Base-by-base conservation (phyloP, 257 asterid species). In the Salvia hispanica region DNA sequence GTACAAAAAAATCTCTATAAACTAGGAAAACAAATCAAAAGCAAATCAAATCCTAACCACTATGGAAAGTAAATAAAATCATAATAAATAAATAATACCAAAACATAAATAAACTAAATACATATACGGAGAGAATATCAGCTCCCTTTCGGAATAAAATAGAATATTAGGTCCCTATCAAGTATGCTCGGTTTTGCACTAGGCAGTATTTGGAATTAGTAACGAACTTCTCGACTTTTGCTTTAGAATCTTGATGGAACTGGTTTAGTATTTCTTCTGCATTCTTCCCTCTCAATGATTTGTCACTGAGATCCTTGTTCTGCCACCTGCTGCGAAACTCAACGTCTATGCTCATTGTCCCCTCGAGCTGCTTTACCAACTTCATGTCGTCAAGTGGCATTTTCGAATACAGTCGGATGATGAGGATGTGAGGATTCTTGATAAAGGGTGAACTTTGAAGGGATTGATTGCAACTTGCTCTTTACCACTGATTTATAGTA, bases 251-350 rank as follows among this genome's bases (percentile, higher is more conserved):
- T 62, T 80, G 62, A 16, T 16, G 25, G 60, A 69, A 67, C 16
- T 69, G 6, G 13, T 18, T 1, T 2, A 61, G 66, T 42, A 21
- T 61, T 3, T 40, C 39, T 3, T 59, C 67, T 0, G 79, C 48
- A 53, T 45, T 76, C 64, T 33, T 58, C 0, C 81, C 78, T 14
- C 51, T 70, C 16, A 69, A 54, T 9, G 85, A 72, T 14, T 76
- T 70, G 40, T 74, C 78, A 10, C 59, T 62, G 50, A 84, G 83
- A 63, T 83, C 79, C 7, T 25, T 74, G 62, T 73, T 69, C 58
- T 66, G 79, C 83, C 82, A n/a, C n/a, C n/a, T n/a, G n/a, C n/a
- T n/a, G n/a, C n/a, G 25, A 21, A 21, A 83, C 66, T 63, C 80
- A 21, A 69, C 83, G 28, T 73, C 71, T 1, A 73, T 75, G 74